These are phyloP conservation scores for Saccharomycopsis amapae DNA, from an alignment of 805 yeast species.

Conservation along the genomic window DNA sequence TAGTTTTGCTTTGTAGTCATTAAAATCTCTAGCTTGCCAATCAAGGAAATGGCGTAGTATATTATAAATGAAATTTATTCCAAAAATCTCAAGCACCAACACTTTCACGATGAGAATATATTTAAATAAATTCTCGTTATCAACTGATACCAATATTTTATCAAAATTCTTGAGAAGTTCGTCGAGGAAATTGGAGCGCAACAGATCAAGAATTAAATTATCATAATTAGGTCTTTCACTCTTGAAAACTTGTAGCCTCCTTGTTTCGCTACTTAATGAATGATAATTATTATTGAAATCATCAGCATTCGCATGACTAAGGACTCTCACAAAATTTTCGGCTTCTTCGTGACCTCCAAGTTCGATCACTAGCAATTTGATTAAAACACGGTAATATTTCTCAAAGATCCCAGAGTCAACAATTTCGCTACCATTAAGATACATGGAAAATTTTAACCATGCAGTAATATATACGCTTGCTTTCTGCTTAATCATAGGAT, in stretches of 20 bases:
- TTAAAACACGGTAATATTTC: conserved; percentile 10
- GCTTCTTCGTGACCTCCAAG: conserved; percentile 5
- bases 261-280: not conserved
- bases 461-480: conserved; percentile 6
- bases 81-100: conserved; percentile 31
- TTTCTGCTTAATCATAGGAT: conserved; percentile 12
- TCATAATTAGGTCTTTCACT: conserved; percentile 14
- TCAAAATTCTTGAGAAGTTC: conserved; percentile 10
- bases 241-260: conserved; percentile 2
- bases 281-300: not conserved
- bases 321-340: not conserved
- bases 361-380: conserved; percentile 10
- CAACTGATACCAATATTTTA: not conserved
- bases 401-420: not conserved
- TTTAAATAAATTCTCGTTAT: not conserved
- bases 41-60: conserved; percentile 39
- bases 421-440: not conserved
- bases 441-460: conserved; percentile 13
- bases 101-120: conserved; percentile 14
- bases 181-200: conserved; percentile 3
- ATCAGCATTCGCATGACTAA: not conserved
- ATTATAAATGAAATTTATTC: conserved; percentile 41
- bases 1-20: not conserved
- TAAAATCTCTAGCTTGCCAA: conserved; percentile 30
- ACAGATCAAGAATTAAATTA: conserved; percentile 1